Percentiles rank a stretch among this genome's conserved stretches.
Evolutionary conservation across 2,329 filamentous ascomycete species (phyloP).

Genomic region (Gnomoniopsis sp.): DNA sequence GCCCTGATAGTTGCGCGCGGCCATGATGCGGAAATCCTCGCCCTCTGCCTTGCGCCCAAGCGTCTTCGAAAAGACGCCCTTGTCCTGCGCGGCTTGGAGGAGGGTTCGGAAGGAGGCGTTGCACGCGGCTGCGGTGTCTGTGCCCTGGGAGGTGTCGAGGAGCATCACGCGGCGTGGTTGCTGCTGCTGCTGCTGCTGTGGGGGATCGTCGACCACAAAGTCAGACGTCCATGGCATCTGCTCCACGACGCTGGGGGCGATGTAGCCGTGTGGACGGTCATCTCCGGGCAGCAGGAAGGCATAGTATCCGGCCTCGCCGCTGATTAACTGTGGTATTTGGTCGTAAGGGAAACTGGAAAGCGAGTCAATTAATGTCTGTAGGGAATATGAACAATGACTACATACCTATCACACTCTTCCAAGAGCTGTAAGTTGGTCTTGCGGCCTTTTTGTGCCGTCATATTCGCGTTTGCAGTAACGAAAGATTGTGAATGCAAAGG

Average conservation of each 20-base stretch:
- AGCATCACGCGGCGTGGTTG: slow-evolving; percentile 30
- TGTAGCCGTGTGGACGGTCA: slow-evolving; percentile 45
- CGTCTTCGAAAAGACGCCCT: slow-evolving; percentile 34
- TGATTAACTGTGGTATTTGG: slow-evolving; percentile 33
- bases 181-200: too few species aligned
- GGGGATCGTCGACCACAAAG: slow-evolving; percentile 30
- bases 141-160: slow-evolving; percentile 25
- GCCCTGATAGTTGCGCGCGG: slow-evolving; percentile 19
- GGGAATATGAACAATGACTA: not conserved
- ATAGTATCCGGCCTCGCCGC: slow-evolving; percentile 31
- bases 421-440: slow-evolving; percentile 14
- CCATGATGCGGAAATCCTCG: slow-evolving; percentile 33
- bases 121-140: slow-evolving; percentile 26
- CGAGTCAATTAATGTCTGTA: not conserved
- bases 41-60: slow-evolving; percentile 25
- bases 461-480: not conserved
- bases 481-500: not conserved
- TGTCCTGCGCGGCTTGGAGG: slow-evolving; percentile 35
- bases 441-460: not conserved
- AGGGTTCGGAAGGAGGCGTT: slow-evolving; percentile 37
- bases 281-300: slow-evolving; percentile 43
- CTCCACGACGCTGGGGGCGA: slow-evolving; percentile 41
- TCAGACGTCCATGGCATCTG: slow-evolving; percentile 42
- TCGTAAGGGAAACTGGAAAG: slow-evolving; percentile 42
- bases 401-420: slow-evolving; percentile 15